Evolutionary conservation across 176 grass and related monocot species (phyloP).

Genomic region (Cenchrus americanus): DNA sequence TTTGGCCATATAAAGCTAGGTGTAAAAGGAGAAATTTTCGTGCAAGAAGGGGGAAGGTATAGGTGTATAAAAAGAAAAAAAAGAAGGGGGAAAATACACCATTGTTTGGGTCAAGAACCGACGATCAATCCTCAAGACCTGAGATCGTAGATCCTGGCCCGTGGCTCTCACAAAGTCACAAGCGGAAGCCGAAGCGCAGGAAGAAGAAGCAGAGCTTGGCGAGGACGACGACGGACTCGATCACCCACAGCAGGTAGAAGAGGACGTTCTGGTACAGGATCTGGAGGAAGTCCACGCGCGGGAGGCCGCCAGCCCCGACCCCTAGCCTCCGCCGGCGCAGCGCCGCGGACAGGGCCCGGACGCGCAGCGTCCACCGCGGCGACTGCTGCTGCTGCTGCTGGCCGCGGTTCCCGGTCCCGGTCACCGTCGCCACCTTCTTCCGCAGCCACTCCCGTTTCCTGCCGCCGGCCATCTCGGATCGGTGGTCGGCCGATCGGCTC

Average conservation of each 20-base stretch:
- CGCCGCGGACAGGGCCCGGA: constrained; percentile 37
- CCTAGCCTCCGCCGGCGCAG: constrained; percentile 25
- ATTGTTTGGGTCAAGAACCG: neutral
- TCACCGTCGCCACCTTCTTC: constrained; percentile 35
- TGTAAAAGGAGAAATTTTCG: too few relatives aligned
- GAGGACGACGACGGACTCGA: constrained; percentile 57
- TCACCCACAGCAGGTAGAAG: constrained; percentile 54
- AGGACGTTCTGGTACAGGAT: constrained; percentile 41
- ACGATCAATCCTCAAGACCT: neutral
- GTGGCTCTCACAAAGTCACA: neutral
- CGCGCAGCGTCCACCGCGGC: constrained; percentile 24
- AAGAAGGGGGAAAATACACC: neutral
- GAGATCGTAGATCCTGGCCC: neutral
- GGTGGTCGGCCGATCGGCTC: neutral
- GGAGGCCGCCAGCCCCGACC: constrained; percentile 16
- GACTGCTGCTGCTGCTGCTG: neutral
- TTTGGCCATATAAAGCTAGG: too few relatives aligned
- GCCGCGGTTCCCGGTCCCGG: neutral
- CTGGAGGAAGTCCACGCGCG: constrained; percentile 11
- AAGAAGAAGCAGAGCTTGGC: constrained; percentile 64
- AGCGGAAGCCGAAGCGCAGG: constrained; percentile 53
- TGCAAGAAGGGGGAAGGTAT: too few relatives aligned
- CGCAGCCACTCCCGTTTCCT: constrained; percentile 54
- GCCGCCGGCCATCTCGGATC: constrained; percentile 31
- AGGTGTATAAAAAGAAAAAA: too few relatives aligned